phyloP scores from a whole-genome alignment of 805 yeast species.

The Ogataea neopini region DNA sequence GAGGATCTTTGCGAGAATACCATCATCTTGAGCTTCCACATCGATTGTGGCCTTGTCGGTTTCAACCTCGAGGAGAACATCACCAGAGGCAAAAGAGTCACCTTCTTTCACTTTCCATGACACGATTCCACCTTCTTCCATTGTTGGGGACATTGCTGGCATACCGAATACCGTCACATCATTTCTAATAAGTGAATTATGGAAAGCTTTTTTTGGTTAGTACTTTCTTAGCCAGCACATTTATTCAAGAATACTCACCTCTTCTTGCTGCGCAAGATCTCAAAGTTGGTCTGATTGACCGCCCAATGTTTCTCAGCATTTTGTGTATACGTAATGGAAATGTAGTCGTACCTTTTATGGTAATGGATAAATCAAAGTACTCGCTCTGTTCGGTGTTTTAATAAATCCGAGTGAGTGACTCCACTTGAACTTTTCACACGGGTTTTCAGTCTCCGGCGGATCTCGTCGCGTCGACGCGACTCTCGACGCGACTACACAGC shows the following conservation, averaged over 20 bases:
- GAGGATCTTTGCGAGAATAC: conserved; percentile 75
- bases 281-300: conserved; percentile 11
- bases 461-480: neutral
- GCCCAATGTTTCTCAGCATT: conserved; percentile 22
- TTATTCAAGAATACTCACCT: conserved; percentile 12
- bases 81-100: conserved; percentile 77
- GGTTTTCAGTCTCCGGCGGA: conserved; percentile 7
- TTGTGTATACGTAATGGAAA: neutral
- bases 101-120: conserved; percentile 85
- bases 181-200: conserved; percentile 25
- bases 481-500: conserved; percentile 17
- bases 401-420: neutral
- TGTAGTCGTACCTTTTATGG: no score
- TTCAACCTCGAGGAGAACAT: conserved; percentile 77
- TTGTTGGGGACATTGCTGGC: conserved; percentile 99
- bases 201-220: conserved; percentile 29
- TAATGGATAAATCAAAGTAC: neutral
- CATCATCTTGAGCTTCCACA: conserved; percentile 91
- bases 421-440: conserved; percentile 8
- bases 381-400: neutral
- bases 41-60: conserved; percentile 84
- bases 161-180: conserved; percentile 63
- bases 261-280: conserved; percentile 8
- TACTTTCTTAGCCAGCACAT: neutral
- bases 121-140: conserved; percentile 93